Conservation (phyloP, 2,329 filamentous ascomycete species). For the Blastomyces gilchristii region DNA sequence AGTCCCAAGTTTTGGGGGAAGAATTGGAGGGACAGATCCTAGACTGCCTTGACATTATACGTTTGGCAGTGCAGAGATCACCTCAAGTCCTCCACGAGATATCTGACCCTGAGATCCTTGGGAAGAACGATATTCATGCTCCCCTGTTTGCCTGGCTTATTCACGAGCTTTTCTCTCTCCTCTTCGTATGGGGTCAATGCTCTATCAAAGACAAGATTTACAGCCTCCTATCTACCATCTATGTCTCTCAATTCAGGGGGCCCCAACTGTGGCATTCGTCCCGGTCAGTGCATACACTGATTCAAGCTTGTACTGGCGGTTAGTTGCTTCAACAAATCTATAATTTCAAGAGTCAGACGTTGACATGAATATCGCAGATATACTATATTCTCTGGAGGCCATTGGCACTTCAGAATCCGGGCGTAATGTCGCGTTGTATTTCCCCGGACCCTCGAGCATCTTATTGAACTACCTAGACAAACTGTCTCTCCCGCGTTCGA, state of each 20-base stretch:
- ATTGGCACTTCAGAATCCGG: conserved; percentile 15
- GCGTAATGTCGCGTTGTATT: conserved; percentile 14
- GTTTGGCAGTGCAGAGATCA: conserved; percentile 62
- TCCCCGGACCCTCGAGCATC: conserved; percentile 22
- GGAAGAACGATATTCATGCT: conserved; percentile 33
- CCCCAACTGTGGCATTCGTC: conserved; percentile 23
- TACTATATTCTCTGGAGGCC: conserved; percentile 35
- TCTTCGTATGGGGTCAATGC: conserved; percentile 33
- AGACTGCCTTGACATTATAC: conserved; percentile 69
- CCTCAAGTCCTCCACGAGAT: conserved; percentile 56
- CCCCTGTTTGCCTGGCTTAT: conserved; percentile 47
- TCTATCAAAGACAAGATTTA: conserved; percentile 33
- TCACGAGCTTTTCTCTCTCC: conserved; percentile 42
- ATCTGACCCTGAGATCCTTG: conserved; percentile 50
- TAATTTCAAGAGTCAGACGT: neutral
- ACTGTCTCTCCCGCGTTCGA: conserved; percentile 23
- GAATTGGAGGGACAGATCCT: conserved; percentile 34
- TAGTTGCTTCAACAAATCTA: conserved; percentile 15
- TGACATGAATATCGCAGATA: conserved; percentile 28
- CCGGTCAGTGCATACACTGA: conserved; percentile 24
- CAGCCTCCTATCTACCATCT: conserved; percentile 27
- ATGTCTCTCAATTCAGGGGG: conserved; percentile 25
- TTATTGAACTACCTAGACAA: conserved; percentile 25
- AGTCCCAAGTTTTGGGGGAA: conserved; percentile 36
- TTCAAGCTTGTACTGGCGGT: conserved; percentile 31